Evolutionary conservation across 768 basidiomycete genomes (phyloP), one percentile per base, ranked within the genome.

Genomic region (Boletus pseudopeckii): DNA sequence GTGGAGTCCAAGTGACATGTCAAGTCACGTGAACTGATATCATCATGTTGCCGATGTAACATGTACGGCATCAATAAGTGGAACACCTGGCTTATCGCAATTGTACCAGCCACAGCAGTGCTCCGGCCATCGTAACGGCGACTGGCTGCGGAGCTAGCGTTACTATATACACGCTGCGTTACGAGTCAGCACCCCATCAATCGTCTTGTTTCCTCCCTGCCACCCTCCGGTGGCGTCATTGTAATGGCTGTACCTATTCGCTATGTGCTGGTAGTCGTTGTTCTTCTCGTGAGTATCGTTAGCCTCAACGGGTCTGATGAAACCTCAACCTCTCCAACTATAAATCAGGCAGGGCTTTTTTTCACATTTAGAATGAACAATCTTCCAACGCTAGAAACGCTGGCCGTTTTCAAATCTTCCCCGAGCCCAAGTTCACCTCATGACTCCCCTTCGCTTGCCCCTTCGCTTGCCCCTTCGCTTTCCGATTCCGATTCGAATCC

Each of bases 191-290:
- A n/a, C n/a, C n/a, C 22, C 18, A 9, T 26, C 37, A 7, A 13
- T 32, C 37, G 17, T 24, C 30, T 17, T 44, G 17, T 28, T 43
- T 44, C 39, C 10, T 43, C 3, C 40, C 38, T 39, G 15, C 39
- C 30, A 8, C 40, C 15, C 28, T 41, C 34, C 6, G 5, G 33
- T 18, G 22, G 45, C 24, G 14, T 41, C 11, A 6, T 20, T 47
- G 50, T 38, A 39, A 67, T 64, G 63, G 51, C 48, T 18, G 41
- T 67, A 49, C 59, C 59, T 0, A 28, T 57, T 50, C 67, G 67
- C 18, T 44, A 67, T 60, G 55, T 63, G 33, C 26, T 57, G 17
- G 18, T 58, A 42, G 61, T 54, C 22, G 17, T 50, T 15, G 38
- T 47, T 45, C 22, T 68, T 37, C 14, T 69, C 5, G 67, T 68